Evolutionary conservation across 2,329 filamentous ascomycete species (phyloP).

Genomic region (Paecilomyces formosus): DNA sequence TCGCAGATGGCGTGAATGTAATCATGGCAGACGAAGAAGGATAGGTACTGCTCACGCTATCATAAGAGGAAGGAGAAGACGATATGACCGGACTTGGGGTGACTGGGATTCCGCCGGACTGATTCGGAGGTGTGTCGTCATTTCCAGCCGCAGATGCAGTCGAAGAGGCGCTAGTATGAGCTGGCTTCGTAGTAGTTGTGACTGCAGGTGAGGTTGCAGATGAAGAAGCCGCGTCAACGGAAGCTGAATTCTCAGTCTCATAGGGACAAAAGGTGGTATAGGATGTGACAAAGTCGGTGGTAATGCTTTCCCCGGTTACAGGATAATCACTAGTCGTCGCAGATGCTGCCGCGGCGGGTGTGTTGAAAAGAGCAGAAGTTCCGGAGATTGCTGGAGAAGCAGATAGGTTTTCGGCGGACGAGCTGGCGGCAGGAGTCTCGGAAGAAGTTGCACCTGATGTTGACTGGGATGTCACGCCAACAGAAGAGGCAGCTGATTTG

Average conservation of each 20-base stretch:
- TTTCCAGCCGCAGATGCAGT: neutral
- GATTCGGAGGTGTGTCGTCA: neutral
- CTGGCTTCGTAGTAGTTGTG: neutral
- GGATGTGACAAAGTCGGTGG: slow-evolving; percentile 15
- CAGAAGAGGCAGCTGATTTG: neutral
- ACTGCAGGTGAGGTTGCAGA: neutral
- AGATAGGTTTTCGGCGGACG: neutral
- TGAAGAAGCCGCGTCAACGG: neutral
- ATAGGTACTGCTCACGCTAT: neutral
- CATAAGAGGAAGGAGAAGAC: neutral
- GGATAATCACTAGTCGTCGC: slow-evolving; percentile 1
- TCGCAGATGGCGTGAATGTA: neutral
- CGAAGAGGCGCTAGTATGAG: neutral
- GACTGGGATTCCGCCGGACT: neutral
- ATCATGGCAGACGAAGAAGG: neutral
- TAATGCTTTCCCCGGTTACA: slow-evolving; percentile 5
- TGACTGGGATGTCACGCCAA: neutral
- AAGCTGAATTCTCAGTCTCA: neutral
- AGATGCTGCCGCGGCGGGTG: neutral
- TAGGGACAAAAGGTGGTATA: slow-evolving; percentile 21
- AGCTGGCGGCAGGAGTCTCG: neutral
- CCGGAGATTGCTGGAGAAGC: slow-evolving; percentile 1
- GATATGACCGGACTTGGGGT: neutral
- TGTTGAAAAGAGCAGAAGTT: neutral
- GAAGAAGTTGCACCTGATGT: neutral